A percentile compares a stretch with the other conserved stretches of the same genome.
These are phyloP conservation scores for Puccinia triticina DNA, from an alignment of 1,284 basidiomycete genomes.

Conservation along the genomic window DNA sequence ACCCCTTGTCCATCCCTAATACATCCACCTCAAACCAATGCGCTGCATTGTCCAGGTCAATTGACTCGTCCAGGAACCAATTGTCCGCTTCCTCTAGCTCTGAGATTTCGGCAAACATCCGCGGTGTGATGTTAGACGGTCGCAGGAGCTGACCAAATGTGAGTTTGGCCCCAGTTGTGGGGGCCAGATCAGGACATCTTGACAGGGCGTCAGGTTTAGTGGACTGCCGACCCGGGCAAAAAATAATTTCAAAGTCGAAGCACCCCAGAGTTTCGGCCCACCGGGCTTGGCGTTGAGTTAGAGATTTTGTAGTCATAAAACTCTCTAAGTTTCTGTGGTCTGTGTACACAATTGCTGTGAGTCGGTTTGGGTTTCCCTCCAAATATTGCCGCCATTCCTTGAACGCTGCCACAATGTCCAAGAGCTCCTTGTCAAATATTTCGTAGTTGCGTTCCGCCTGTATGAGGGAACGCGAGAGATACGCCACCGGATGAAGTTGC, in stretches of 20 bases:
- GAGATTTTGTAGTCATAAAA: constrained; percentile 7
- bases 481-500: constrained; percentile 6
- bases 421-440: constrained; percentile 20
- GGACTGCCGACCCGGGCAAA: background rate
- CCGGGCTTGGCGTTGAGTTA: background rate
- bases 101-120: background rate
- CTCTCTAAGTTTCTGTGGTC: background rate
- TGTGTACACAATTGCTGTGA: constrained; percentile 6
- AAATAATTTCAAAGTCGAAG: constrained; percentile 18
- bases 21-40: too few relatives aligned
- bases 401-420: constrained; percentile 1
- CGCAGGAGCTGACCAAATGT: background rate
- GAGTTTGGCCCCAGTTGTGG: background rate
- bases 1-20: too few relatives aligned
- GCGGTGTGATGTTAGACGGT: background rate
- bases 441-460: constrained; percentile 24
- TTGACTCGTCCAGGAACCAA: too few relatives aligned
- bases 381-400: constrained; percentile 20
- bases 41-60: too few relatives aligned
- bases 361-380: background rate
- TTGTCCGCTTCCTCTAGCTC: too few relatives aligned
- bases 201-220: background rate
- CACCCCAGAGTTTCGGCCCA: background rate
- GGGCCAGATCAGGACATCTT: too few relatives aligned
- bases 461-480: background rate